phyloP scores from a whole-genome alignment of 148 eudicot genomes.

The Rheum nobile region DNA sequence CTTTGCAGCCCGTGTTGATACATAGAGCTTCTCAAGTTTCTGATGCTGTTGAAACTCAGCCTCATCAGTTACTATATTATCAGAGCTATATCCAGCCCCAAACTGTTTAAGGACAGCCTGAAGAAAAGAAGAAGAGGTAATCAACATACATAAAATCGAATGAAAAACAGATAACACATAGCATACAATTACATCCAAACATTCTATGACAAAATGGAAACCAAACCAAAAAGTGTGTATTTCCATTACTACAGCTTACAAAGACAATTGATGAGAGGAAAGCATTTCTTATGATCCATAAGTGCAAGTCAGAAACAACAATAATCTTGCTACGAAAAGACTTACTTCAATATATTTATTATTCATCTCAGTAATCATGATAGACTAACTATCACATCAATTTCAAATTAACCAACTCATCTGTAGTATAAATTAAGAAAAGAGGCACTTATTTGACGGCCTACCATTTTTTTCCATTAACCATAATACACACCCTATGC shows the following conservation, averaged over 20 bases:
- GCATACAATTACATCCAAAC: neutral
- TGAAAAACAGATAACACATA: neutral
- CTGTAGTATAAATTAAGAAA: neutral
- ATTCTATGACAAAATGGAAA: neutral
- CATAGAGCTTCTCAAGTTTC: constrained; percentile 89
- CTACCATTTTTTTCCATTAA: neutral
- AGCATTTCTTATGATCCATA: neutral
- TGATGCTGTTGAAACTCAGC: constrained; percentile 81
- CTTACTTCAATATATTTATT: neutral
- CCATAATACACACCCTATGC: neutral
- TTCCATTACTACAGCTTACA: neutral
- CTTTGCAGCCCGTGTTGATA: constrained; percentile 96
- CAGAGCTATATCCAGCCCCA: constrained; percentile 81
- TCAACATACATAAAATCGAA: neutral
- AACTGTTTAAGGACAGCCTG: constrained; percentile 97
- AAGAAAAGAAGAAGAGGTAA: constrained; percentile 8
- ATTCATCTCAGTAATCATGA: too few species aligned
- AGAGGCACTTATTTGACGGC: neutral
- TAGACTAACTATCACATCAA: neutral
- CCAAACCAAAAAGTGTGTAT: neutral
- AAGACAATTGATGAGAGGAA: neutral
- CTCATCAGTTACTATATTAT: constrained; percentile 57
- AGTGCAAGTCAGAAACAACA: neutral
- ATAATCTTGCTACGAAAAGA: neutral
- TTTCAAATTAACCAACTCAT: neutral